These are phyloP conservation scores for Sporopachydermia quercuum DNA, from an alignment of 805 yeast genomes.

Conservation along the genomic window DNA sequence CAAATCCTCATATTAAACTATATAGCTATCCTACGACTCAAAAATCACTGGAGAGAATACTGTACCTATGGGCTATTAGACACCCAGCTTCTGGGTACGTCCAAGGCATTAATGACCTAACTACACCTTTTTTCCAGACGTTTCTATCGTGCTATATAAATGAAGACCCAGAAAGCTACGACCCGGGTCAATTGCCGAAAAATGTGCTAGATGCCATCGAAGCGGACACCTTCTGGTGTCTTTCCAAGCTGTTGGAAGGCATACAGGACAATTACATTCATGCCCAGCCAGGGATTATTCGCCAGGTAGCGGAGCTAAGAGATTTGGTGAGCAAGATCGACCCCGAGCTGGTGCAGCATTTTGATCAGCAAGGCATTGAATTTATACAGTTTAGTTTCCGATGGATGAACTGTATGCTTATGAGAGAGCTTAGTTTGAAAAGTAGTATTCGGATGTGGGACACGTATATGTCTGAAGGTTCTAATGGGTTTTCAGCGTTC, in stretches of 20 bases:
- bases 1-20: constrained; percentile 71
- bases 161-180: constrained; percentile 37
- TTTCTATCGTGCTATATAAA: constrained; percentile 57
- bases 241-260: constrained; percentile 79
- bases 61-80: constrained; percentile 88
- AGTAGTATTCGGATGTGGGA: constrained; percentile 95
- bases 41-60: constrained; percentile 58
- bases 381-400: constrained; percentile 91
- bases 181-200: constrained; percentile 45
- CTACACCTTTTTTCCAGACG: constrained; percentile 84
- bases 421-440: constrained; percentile 77
- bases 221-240: constrained; percentile 96
- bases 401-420: constrained; percentile 96
- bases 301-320: constrained; percentile 74
- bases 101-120: constrained; percentile 91
- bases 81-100: constrained; percentile 98
- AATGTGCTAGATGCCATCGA: constrained; percentile 59
- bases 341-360: constrained; percentile 52
- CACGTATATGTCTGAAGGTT: constrained; percentile 50
- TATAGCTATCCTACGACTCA: constrained; percentile 63
- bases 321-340: constrained; percentile 75
- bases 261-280: constrained; percentile 95
- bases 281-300: constrained; percentile 92
- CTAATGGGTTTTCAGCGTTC: constrained; percentile 72
- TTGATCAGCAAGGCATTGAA: constrained; percentile 73